phyloP scores from a whole-genome alignment of 2,329 filamentous ascomycete species.

The Xylaria polymorpha region DNA sequence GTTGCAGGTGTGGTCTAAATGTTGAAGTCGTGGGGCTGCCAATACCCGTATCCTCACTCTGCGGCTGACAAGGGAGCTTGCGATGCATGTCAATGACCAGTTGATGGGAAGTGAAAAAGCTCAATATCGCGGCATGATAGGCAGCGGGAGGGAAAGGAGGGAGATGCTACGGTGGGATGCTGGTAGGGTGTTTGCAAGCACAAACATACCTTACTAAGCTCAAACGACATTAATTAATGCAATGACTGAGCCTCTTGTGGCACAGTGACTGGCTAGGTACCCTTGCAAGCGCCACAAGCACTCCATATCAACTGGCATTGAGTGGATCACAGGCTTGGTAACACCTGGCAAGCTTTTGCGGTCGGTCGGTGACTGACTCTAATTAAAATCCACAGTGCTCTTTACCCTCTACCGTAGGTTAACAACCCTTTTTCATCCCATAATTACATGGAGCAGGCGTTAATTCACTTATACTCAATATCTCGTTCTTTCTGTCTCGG shows the following conservation, averaged over 20 bases:
- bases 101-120: neutral
- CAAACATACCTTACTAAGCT: neutral
- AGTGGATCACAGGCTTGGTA: neutral
- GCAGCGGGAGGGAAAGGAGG: neutral
- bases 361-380: neutral
- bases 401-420: too few relatives aligned
- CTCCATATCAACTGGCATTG: neutral
- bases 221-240: constrained; percentile 8
- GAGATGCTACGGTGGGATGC: neutral
- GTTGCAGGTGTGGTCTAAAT: neutral
- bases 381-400: too few relatives aligned
- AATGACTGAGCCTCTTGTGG: constrained; percentile 2
- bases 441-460: too few relatives aligned
- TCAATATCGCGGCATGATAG: constrained; percentile 13
- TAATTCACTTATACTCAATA: neutral
- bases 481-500: too few relatives aligned
- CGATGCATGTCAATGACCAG: constrained; percentile 2
- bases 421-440: neutral
- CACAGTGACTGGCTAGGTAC: neutral
- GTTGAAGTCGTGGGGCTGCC: neutral
- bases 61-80: neutral
- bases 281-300: constrained; percentile 1
- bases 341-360: neutral
- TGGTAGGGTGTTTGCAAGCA: neutral
- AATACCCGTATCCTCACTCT: neutral